These are phyloP conservation scores for Piedraia hortae DNA, from an alignment of 2,329 filamentous ascomycete genomes.

Conservation along the genomic window DNA sequence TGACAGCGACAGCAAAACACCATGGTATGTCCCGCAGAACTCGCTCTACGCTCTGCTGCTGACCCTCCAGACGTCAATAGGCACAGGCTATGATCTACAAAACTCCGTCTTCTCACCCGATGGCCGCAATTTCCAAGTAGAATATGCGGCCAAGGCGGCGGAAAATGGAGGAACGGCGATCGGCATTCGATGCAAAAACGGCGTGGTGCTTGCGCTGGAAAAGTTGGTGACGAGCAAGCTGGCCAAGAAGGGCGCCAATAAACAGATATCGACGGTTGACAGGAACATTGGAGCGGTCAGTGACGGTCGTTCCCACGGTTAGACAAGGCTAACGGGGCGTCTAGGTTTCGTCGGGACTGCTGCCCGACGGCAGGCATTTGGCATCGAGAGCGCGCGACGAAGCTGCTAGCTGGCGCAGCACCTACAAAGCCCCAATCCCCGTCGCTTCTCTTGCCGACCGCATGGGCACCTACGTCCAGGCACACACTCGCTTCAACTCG, in stretches of 20 bases:
- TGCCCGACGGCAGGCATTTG: slow-evolving; percentile 88
- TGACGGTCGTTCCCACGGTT: slow-evolving; percentile 2
- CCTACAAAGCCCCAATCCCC: slow-evolving; percentile 85
- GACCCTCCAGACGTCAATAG: slow-evolving; percentile 71
- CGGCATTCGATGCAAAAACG: slow-evolving; percentile 91
- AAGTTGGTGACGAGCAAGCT: slow-evolving; percentile 92
- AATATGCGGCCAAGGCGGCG: slow-evolving; percentile 96
- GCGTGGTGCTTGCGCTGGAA: slow-evolving; percentile 83
- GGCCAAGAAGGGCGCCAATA: slow-evolving; percentile 82
- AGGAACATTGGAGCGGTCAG: slow-evolving; percentile 78
- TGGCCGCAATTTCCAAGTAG: slow-evolving; percentile 92
- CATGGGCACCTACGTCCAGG: slow-evolving; percentile 89
- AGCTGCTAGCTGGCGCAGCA: slow-evolving; percentile 66
- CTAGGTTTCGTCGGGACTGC: slow-evolving; percentile 75
- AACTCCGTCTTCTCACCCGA: slow-evolving; percentile 99
- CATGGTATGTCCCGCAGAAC: no score
- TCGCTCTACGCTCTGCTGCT: no score
- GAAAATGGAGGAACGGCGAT: slow-evolving; percentile 93
- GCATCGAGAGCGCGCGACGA: slow-evolving; percentile 84
- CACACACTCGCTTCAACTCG: slow-evolving; percentile 89
- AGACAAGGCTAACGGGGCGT: not conserved
- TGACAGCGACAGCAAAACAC: no score
- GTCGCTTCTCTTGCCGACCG: slow-evolving; percentile 67
- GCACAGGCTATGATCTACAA: slow-evolving; percentile 94
- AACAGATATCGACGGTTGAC: slow-evolving; percentile 86